phyloP scores from a whole-genome alignment of 176 grass and related monocot genomes.

The Zizania latifolia region DNA sequence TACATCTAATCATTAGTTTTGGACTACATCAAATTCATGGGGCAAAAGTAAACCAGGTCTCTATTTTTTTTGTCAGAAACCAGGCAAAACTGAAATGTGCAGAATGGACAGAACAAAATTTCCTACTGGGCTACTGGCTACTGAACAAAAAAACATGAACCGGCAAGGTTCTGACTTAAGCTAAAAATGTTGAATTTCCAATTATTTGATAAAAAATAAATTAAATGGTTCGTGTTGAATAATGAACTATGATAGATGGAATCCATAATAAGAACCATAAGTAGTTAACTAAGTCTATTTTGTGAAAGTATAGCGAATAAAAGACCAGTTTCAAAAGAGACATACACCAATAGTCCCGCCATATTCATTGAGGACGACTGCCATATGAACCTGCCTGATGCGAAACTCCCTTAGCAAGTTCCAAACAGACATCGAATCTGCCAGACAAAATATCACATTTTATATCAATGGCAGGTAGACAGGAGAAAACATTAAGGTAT shows the following conservation, averaged over 20 bases:
- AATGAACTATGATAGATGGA: background rate
- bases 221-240: background rate
- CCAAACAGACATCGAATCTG: slow-evolving; percentile 99
- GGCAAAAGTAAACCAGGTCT: background rate
- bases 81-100: background rate
- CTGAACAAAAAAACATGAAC: background rate
- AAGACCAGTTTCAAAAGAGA: slow-evolving; percentile 23
- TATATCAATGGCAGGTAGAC: slow-evolving; percentile 10
- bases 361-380: slow-evolving; percentile 97
- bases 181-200: background rate
- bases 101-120: background rate
- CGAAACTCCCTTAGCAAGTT: slow-evolving; percentile 88
- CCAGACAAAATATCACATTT: slow-evolving; percentile 25
- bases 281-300: background rate
- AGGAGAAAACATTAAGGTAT: slow-evolving; percentile 12
- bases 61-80: background rate
- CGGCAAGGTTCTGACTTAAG: background rate
- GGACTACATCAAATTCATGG: background rate
- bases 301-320: slow-evolving; percentile 27
- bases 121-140: too few species aligned
- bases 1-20: background rate
- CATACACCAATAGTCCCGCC: slow-evolving; percentile 96
- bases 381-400: slow-evolving; percentile 99
- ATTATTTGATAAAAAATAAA: background rate
- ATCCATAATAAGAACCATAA: background rate